Evolutionary conservation across 2,329 filamentous ascomycete genomes (phyloP).

Genomic region (Emericellopsis atlantica): DNA sequence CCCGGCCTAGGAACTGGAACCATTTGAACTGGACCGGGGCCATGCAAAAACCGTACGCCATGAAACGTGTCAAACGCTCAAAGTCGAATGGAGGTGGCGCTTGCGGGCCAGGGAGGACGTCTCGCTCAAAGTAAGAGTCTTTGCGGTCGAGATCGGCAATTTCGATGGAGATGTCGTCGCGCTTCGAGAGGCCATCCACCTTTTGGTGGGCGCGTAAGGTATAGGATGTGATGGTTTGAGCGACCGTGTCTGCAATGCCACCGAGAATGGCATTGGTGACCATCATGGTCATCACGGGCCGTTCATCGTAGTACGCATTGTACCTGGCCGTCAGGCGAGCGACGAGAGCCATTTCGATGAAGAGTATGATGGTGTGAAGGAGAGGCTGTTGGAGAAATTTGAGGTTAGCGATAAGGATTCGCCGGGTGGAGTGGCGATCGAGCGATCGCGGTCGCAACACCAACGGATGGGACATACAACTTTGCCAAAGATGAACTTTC

Average conservation of each 20-base stretch:
- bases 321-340: slow-evolving; percentile 75
- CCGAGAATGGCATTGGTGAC: slow-evolving; percentile 93
- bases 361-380: slow-evolving; percentile 70
- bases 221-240: slow-evolving; percentile 81
- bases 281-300: slow-evolving; percentile 94
- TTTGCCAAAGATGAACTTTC: slow-evolving; percentile 59
- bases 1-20: slow-evolving; percentile 73
- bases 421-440: background rate
- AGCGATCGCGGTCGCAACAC: background rate
- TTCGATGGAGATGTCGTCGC: slow-evolving; percentile 72
- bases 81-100: slow-evolving; percentile 82
- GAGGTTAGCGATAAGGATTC: too few relatives aligned
- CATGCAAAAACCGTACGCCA: slow-evolving; percentile 96
- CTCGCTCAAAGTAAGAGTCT: slow-evolving; percentile 50
- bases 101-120: slow-evolving; percentile 52
- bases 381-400: slow-evolving; percentile 51
- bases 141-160: slow-evolving; percentile 79
- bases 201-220: slow-evolving; percentile 55
- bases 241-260: slow-evolving; percentile 91
- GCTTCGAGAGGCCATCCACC: slow-evolving; percentile 39
- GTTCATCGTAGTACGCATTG: slow-evolving; percentile 86
- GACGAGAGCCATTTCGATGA: slow-evolving; percentile 80
- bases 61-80: slow-evolving; percentile 85
- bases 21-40: slow-evolving; percentile 90
- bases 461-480: slow-evolving; percentile 44